Evolutionary conservation across 2,329 filamentous ascomycete species (phyloP), one percentile per base, ranked within the genome.

Genomic region (Colletotrichum sp.): DNA sequence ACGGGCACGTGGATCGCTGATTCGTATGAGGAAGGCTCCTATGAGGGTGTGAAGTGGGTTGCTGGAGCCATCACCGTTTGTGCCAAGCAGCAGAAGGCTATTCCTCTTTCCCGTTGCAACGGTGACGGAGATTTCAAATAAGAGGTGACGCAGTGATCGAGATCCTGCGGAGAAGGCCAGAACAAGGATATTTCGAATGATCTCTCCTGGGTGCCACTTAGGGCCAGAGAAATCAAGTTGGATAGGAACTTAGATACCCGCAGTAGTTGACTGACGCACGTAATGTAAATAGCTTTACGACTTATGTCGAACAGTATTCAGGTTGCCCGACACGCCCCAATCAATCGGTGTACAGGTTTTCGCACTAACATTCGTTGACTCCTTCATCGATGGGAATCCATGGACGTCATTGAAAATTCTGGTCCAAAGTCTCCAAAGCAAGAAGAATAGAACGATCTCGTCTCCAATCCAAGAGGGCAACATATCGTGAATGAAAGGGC

Each of bases 21-120:
- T 28, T 43, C 63, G 7, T 60, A 71, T 24, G 71, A 74, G 66
- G 61, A 58, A 38, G 58, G 72, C 2, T 64, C 65, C 18, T 74
- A 69, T 36, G 65, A 69, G 55, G 71, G 71, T 18, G 71, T 74
- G n/a, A 64, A 36, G 48, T 74, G 65, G 71, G 43, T 74, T 43
- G 43, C 28, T 24, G 72, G 72, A 24, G 72, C 57, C 34, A 74
- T 74, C n/a, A 60, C 72, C 8, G 63, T 55, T 21, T 74, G 72
- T 36, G 57, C 57, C 55, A 63, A 70, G 57, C 36, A 52, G 57
- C 67, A 70, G 34, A 24, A 36, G 13, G 34, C 10, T 1, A 68
- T 68, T 18, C 55, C 67, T 21, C 3, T 70, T 0, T 43, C 55
- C 0, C 67, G 67, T 28, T 70, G 67, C 67, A 69, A 60, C 1